Conservation (phyloP, 1,139 yeast genomes). For the Nakaseomyces kungkrabaensis region DNA sequence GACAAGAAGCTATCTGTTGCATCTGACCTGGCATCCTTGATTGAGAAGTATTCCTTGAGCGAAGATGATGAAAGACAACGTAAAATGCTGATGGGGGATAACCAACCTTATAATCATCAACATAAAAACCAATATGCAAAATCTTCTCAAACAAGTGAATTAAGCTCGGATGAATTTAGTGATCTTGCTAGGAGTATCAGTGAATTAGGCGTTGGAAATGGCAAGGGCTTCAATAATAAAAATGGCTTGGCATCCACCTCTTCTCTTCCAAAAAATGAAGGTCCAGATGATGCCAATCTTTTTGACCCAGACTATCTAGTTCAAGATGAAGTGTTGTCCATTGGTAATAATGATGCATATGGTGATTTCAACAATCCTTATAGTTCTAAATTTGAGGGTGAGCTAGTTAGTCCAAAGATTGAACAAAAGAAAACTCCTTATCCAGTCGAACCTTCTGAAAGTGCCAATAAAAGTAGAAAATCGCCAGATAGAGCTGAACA, state of each 20-base stretch:
- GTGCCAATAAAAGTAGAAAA: not conserved
- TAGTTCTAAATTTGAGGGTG: slow-evolving; percentile 1
- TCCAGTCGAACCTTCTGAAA: not conserved
- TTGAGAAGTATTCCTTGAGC: slow-evolving; percentile 4
- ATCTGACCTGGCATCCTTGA: slow-evolving; percentile 4
- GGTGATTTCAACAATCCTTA: slow-evolving; percentile 1
- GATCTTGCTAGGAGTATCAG: slow-evolving; percentile 15
- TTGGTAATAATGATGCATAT: not conserved
- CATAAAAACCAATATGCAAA: not conserved
- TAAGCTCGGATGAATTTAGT: slow-evolving; percentile 8
- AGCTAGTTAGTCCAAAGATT: slow-evolving; percentile 2
- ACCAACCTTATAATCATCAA: not conserved
- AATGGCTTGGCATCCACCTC: not conserved
- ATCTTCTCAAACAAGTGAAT: not conserved
- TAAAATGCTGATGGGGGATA: too few species aligned
- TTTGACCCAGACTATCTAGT: slow-evolving; percentile 29
- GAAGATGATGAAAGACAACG: not conserved
- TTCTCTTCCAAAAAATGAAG: not conserved
- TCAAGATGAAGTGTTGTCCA: slow-evolving; percentile 13
- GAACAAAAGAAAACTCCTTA: not conserved
- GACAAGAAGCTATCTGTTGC: slow-evolving; percentile 4
- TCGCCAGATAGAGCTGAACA: not conserved
- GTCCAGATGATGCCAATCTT: slow-evolving; percentile 14
- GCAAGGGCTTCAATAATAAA: not conserved
- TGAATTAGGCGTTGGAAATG: slow-evolving; percentile 12